Evolutionary conservation across 495 filamentous ascomycete genomes (phyloP).

Genomic region (Podospora tetraspora): DNA sequence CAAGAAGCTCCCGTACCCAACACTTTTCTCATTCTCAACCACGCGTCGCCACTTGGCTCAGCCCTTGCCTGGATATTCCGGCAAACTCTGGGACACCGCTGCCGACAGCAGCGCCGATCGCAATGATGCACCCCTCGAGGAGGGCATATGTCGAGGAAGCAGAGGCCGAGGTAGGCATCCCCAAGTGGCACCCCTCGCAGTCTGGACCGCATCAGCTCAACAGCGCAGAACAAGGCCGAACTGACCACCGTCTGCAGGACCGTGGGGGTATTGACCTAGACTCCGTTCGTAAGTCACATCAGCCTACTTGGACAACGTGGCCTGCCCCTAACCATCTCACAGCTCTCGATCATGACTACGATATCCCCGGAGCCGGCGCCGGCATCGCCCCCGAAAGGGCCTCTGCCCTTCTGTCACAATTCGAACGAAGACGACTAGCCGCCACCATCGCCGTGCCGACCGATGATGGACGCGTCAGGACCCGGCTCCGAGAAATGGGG

Average conservation of each 20-base stretch:
- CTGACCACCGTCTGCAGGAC: conserved; percentile 39
- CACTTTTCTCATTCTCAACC: background rate
- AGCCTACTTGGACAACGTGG: background rate
- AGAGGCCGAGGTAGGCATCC: conserved; percentile 59
- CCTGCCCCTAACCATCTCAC: conserved; percentile 9
- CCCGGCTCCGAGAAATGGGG: conserved; percentile 72
- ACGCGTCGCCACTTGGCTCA: background rate
- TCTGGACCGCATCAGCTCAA: conserved; percentile 31
- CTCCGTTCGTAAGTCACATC: conserved; percentile 62
- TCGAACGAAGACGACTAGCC: conserved; percentile 80
- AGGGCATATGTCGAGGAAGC: conserved; percentile 95
- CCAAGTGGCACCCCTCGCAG: conserved; percentile 14
- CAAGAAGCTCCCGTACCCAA: background rate
- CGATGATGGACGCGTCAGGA: conserved; percentile 81
- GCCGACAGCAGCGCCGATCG: background rate
- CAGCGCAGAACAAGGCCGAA: conserved; percentile 27
- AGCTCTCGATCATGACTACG: conserved; percentile 86
- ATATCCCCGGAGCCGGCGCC: conserved; percentile 61
- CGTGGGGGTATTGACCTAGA: conserved; percentile 72
- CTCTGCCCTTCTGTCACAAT: conserved; percentile 82
- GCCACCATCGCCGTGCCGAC: conserved; percentile 93
- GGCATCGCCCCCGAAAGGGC: conserved; percentile 84
- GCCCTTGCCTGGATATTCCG: background rate
- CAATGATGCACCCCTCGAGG: conserved; percentile 80
- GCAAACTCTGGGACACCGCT: background rate